Evolutionary conservation across 331 rosid species (phyloP), one percentile per base, ranked within the genome.

Genomic region (Stylosanthes scabra): DNA sequence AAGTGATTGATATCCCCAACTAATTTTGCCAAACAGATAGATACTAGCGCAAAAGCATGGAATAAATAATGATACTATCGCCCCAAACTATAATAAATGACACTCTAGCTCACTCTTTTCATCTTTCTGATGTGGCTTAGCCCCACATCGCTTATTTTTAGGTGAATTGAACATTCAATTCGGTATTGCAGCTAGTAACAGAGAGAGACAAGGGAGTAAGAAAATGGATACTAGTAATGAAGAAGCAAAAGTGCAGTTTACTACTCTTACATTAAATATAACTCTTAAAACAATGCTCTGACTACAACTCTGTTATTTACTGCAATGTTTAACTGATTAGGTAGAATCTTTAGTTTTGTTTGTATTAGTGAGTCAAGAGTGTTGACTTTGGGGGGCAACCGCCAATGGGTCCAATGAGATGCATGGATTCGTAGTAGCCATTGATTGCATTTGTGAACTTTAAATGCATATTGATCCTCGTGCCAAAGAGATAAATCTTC

Each of bases 401-500:
- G 55, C 55, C 55, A 12, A 13, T 49, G 55, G 6, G 15, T 12
- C 10, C 57, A 14, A 51, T 51, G 27, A 1, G 12, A 9, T 47
- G 13, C 6, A 13, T 51, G 27, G 8, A 41, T 41, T 7, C 10
- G 10, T 25, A 44, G 11, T 47, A 10, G 57, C 6, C 9, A n/a
- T n/a, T 6, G 5, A 51, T 51, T 6, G 57, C 37, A 2, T 31
- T 31, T 2, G 25, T 51, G 57, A 15, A 2, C 5, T 31, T 4
- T 2, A 15, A n/a, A 14, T 59, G 9, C 61, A 12, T 61, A 27
- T 49, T 78, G 75, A 34, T 59, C 27, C 54, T 74, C 76, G 74
- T 70, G 80, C 77, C 79, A 42, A 42, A 40, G 50, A 50, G 16
- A 66, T 72, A 47, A 47, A 56, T 41, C 59, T 27, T 51, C 47